These are phyloP conservation scores for Aspergillus pseudotamarii DNA, from an alignment of 2,329 filamentous ascomycete genomes.

Conservation along the genomic window DNA sequence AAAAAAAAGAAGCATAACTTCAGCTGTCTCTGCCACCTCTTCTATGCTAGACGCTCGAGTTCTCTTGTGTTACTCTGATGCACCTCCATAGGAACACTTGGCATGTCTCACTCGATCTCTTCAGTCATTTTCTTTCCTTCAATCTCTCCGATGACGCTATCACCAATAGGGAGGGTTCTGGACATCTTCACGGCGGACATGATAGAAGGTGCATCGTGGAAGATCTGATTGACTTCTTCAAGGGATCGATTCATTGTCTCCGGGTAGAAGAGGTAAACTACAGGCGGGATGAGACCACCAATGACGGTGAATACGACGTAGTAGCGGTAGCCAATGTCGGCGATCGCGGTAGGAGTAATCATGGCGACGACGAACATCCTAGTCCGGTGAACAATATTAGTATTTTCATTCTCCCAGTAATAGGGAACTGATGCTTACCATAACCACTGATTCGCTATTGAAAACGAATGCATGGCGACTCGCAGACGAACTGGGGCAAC, in stretches of 20 bases:
- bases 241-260: constrained; percentile 24
- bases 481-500: constrained; percentile 22
- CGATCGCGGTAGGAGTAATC: constrained; percentile 24
- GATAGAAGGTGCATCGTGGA: constrained; percentile 19
- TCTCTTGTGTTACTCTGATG: not conserved
- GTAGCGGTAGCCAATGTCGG: constrained; percentile 21
- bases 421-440: constrained; percentile 31
- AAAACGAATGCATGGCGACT: constrained; percentile 19
- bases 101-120: not conserved
- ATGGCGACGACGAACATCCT: constrained; percentile 26
- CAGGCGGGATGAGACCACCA: constrained; percentile 12
- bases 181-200: constrained; percentile 1
- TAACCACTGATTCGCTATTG: constrained; percentile 21
- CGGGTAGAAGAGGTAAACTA: constrained; percentile 25
- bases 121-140: not conserved
- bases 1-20: no score
- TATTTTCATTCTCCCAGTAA: no score
- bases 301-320: constrained; percentile 25
- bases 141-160: not conserved
- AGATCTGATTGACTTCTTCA: constrained; percentile 22
- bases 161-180: not conserved
- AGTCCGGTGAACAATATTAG: constrained; percentile 3
- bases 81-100: not conserved
- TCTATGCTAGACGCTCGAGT: not conserved
- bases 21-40: no score